Evolutionary conservation across 176 grass and related monocot species (phyloP), one percentile per base, ranked within the genome.

Genomic region (Metroxylon sagu): DNA sequence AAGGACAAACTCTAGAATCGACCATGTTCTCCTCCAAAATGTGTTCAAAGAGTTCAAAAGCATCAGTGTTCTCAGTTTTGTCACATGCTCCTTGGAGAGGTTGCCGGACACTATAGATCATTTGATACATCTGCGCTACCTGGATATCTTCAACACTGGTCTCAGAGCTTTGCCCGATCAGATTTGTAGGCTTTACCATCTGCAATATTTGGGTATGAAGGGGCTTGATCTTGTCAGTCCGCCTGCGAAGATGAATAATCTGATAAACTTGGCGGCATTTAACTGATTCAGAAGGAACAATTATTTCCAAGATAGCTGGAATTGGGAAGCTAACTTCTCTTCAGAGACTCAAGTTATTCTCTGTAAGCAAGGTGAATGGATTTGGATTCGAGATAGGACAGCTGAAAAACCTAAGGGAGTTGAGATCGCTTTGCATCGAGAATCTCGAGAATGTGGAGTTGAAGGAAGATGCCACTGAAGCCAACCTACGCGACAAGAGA

Each of bases 51-150:
- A 66, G 14, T 30, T 66, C 12, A 12, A 6, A 14, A 25, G 25
- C 35, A 17, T 81, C 2, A n/a, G 63, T 0, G 15, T 80, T 54
- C 83, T 77, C 5, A 16, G n/a, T 18, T 59, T 80, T 23, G 21
- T 1, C 1, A 23, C 1, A 49, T 69, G 57, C 15, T 35, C 28
- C 54, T 19, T 16, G 48, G 58, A 73, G 0, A 52, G 18, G 60
- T 57, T 85, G 1, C 29, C 50, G 12, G 25, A 74, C 7, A 23
- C 16, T 39, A 29, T 81, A 14, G 19, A 15, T 29, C 62, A 73
- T 2, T 73, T 80, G 35, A 80, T 67, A 59, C 76, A 85, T 55
- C 67, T 85, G 54, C 67, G 77, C 17, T 80, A 80, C 18, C 15
- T 85, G 58, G 67, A 79, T 19, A 55, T 85, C n/a, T 59, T 52